These are phyloP conservation scores for Colletotrichum cuscutae DNA, from an alignment of 2,329 filamentous ascomycete genomes.

Conservation along the genomic window DNA sequence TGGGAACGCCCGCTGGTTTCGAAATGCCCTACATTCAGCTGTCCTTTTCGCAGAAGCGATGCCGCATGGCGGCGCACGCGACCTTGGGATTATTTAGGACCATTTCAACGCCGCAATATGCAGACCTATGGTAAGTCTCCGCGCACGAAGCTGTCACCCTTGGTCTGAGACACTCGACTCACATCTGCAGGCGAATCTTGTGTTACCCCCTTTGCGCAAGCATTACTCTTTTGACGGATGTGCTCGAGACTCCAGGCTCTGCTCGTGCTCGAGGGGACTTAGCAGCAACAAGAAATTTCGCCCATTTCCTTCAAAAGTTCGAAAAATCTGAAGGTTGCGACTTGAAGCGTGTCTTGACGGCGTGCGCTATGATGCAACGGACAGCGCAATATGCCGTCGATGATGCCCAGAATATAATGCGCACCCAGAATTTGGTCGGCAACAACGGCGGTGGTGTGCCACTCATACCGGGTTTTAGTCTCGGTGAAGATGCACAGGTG, in stretches of 20 bases:
- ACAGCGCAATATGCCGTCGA: constrained; percentile 26
- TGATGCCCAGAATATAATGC: constrained; percentile 21
- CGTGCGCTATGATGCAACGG: constrained; percentile 27
- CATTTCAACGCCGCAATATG: constrained; percentile 19
- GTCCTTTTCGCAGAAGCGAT: constrained; percentile 27
- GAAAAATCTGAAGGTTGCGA: constrained; percentile 26
- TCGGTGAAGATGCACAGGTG: constrained; percentile 23
- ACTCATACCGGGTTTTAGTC: constrained; percentile 8
- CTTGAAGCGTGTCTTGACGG: constrained; percentile 25
- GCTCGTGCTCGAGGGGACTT: constrained; percentile 20
- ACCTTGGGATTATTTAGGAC: constrained; percentile 16
- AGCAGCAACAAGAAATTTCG: constrained; percentile 22
- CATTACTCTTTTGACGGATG: constrained; percentile 26
- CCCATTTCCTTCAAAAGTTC: constrained; percentile 30
- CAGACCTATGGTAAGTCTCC: constrained; percentile 26
- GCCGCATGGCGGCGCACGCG: constrained; percentile 24
- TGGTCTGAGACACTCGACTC: background rate
- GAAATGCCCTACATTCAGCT: constrained; percentile 20
- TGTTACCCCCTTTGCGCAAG: constrained; percentile 31
- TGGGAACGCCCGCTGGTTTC: constrained; percentile 2
- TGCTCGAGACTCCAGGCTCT: constrained; percentile 28
- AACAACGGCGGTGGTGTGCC: background rate
- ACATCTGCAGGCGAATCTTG: constrained; percentile 21
- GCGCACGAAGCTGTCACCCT: background rate
- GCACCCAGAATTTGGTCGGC: constrained; percentile 12